Base-by-base conservation (phyloP, 2,329 filamentous ascomycete genomes). In the Pseudocercospora fuligena region DNA sequence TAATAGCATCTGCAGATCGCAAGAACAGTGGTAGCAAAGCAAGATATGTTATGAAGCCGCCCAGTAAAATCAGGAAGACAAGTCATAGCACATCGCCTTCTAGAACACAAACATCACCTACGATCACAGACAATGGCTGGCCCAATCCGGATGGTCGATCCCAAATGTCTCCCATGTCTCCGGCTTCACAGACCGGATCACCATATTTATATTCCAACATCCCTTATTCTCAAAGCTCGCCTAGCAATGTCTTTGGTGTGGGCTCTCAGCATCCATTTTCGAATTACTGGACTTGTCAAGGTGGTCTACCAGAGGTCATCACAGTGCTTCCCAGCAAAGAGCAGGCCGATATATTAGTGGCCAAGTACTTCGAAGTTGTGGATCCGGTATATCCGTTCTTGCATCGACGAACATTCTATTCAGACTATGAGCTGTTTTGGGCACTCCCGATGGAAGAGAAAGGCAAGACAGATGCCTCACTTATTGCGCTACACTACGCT, bases 361-460 rank as follows among this genome's bases (percentile, higher is more conserved):
- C 80, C 16, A 84, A 83, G 68, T 86, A 84, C 71, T 85, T 86
- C 67, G 83, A 85, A 74, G 78, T 78, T n/a, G 90, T 94, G 58
- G 92, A 94, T 74, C 90, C 91, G 0, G 88, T 94, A 2, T 94
- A 93, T 77, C 92, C 92, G 16, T 93, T 94, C 87, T 85, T 94
- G 19, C 89, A 94, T 73, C 85, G 89, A 9, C 87, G 90, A 71
- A 89, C 88, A 6, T 93, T 94, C 76, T 92, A 92, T 71, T 87
- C 88, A 69, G 91, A 93, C 74, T 93, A 93, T 73, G 90, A 92
- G 72, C 86, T 89, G 66, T 94, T 94, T 76, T 94, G 91, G 91
- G 85, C 86, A 1, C 77, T 92, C 33, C 77, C 65, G 12, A 51
- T 47, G 33, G 69, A 69, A 25, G 89, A 92, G 62, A 90, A 88